Base-by-base conservation (phyloP, 306 rosid genomes). In the Acacia melanoxylon region DNA sequence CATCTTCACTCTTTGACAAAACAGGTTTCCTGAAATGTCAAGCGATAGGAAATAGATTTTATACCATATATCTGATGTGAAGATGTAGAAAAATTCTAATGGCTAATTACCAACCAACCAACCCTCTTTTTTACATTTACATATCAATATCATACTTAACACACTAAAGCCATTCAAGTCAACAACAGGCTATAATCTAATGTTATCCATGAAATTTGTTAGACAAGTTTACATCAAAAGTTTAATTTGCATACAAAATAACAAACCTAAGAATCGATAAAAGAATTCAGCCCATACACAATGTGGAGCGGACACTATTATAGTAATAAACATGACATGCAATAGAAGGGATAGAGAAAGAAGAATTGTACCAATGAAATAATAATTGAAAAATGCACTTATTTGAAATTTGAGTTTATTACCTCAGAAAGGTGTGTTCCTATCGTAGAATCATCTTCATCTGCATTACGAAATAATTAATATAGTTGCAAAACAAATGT, bases 231-330 rank as follows among this genome's bases (percentile, higher is more conserved):
- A 81, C 15, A 66, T n/a, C 12, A 74, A 37, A 49, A 24, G 29
- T 56, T 49, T 56, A 68, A 67, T 44, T 31, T 29, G 41, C n/a
- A 31, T 2, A 51, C 45, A 3, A 17, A 63, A 10, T 62, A 73
- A 73, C 22, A 73, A 62, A 61, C 52, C 65, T 48, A 22, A 62
- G 56, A 74, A 81, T 74, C 13, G 5, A 66, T 15, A 68, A 20
- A 27, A 74, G 3, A 74, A 74, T 51, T 25, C n/a, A 20, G 27
- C 58, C 68, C 45, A 42, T 27, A 11, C 24, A 58, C 51, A 37
- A 20, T 40, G 16, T 8, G 25, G 25, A 7, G 14, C 8, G 72
- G 72, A 67, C 44, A 68, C 20, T 68, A 49, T 10, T 3, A 66
- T 33, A 20, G 25, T 6, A 37, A 6, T 67, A 35, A 17, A 67